phyloP scores from a whole-genome alignment of 768 basidiomycete genomes.

The Amylocystis lapponica region DNA sequence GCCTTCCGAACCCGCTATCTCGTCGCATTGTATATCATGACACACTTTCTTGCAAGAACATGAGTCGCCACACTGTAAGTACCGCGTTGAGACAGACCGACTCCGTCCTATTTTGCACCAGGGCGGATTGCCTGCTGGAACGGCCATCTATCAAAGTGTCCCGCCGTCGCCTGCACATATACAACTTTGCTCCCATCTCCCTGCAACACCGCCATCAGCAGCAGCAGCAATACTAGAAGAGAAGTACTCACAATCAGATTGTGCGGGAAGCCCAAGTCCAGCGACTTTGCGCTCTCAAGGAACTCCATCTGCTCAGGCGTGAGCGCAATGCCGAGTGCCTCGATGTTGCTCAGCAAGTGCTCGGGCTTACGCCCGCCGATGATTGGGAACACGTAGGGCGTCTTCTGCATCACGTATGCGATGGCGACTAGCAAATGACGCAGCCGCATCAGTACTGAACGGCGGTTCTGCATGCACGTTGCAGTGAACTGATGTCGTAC shows the following conservation, averaged over 20 bases:
- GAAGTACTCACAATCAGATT: conserved; percentile 29
- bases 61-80: too few species aligned
- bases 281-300: conserved; percentile 38
- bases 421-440: conserved; percentile 34
- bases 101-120: too few species aligned
- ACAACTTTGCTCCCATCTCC: too few species aligned
- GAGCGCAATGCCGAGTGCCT: conserved; percentile 43
- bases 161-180: too few species aligned
- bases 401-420: conserved; percentile 26
- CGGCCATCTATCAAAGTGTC: too few species aligned
- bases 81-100: too few species aligned
- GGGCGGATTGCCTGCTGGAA: too few species aligned
- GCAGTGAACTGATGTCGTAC: conserved; percentile 20
- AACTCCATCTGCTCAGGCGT: conserved; percentile 39
- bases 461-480: not conserved
- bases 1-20: too few species aligned
- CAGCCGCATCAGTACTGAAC: not conserved
- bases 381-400: conserved; percentile 22
- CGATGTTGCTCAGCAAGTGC: conserved; percentile 44
- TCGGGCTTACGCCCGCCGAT: conserved; percentile 48
- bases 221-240: too few species aligned
- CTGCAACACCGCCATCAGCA: too few species aligned
- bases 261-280: conserved; percentile 42
- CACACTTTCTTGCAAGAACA: too few species aligned
- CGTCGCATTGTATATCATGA: too few species aligned